Evolutionary conservation across 148 eudicot genomes (phyloP).

Genomic region (Linanthus parryae): DNA sequence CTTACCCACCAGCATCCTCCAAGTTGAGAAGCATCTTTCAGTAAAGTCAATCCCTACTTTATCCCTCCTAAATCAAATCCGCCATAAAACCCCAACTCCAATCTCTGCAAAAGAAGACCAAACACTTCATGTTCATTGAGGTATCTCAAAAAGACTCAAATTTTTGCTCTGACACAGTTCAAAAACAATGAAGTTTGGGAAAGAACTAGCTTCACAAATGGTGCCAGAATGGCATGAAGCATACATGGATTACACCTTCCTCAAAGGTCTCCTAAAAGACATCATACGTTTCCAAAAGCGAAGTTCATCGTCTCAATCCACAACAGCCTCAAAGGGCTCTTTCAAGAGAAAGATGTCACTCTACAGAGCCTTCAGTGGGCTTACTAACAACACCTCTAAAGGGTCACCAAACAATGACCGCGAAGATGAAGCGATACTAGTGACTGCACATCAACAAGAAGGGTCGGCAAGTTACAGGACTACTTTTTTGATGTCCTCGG

Average conservation of each 20-base stretch:
- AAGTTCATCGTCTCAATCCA: background rate
- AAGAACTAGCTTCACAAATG: constrained; percentile 25
- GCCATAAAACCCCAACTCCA: no score
- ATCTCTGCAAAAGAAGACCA: no score
- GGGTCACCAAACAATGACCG: background rate
- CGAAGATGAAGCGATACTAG: constrained; percentile 19
- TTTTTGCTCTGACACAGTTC: no score
- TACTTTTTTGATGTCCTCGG: constrained; percentile 13
- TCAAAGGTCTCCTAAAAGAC: constrained; percentile 19
- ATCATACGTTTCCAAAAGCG: constrained; percentile 6
- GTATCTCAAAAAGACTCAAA: no score
- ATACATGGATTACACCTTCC: constrained; percentile 18
- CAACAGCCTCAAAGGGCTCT: background rate
- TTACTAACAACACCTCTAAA: constrained; percentile 10
- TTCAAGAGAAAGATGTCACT: constrained; percentile 13
- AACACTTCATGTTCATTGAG: no score
- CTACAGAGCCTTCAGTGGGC: constrained; percentile 27
- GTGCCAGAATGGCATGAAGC: constrained; percentile 29
- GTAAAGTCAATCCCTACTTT: no score
- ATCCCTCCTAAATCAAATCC: no score
- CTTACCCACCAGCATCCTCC: no score
- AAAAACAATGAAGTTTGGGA: constrained; percentile 26
- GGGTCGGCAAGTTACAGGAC: constrained; percentile 6
- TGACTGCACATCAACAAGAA: background rate
- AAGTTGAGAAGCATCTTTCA: no score